Evolutionary conservation across 805 yeast species (phyloP).

Genomic region (Teunomyces aglyptinius): DNA sequence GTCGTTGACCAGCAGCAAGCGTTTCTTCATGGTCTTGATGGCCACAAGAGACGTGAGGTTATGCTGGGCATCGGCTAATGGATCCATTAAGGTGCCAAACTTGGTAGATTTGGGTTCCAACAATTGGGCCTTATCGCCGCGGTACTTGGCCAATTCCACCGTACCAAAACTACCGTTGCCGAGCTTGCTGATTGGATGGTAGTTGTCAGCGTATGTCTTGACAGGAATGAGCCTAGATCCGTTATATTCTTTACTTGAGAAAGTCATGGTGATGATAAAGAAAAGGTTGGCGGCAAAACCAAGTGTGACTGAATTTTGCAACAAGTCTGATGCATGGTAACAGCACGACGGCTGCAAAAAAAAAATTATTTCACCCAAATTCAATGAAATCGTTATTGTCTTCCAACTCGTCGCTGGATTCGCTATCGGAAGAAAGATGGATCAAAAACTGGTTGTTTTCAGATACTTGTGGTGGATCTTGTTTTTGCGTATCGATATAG

Average conservation of each 20-base stretch:
- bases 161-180: slow-evolving; percentile 80
- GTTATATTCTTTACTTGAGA: not conserved
- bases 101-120: slow-evolving; percentile 15
- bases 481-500: slow-evolving; percentile 19
- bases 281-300: slow-evolving; percentile 1
- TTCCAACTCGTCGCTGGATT: slow-evolving; percentile 17
- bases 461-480: slow-evolving; percentile 5
- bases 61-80: slow-evolving; percentile 24
- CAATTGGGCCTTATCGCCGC: slow-evolving; percentile 19
- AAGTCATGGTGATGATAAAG: not conserved
- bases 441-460: slow-evolving; percentile 18
- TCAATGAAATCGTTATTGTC: slow-evolving; percentile 24
- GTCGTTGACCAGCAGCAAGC: slow-evolving; percentile 35
- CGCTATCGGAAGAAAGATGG: not conserved
- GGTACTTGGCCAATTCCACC: slow-evolving; percentile 60
- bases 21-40: slow-evolving; percentile 71
- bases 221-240: slow-evolving; percentile 9
- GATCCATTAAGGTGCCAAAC: slow-evolving; percentile 52
- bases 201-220: slow-evolving; percentile 25
- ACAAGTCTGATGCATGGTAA: not conserved
- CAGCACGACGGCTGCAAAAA: slow-evolving; percentile 4
- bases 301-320: not conserved
- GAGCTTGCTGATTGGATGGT: slow-evolving; percentile 50
- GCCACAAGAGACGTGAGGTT: slow-evolving; percentile 54
- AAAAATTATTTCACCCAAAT: slow-evolving; percentile 6